Conservation (phyloP, 2,329 filamentous ascomycete species). For the Colletotrichum chrysophilum region DNA sequence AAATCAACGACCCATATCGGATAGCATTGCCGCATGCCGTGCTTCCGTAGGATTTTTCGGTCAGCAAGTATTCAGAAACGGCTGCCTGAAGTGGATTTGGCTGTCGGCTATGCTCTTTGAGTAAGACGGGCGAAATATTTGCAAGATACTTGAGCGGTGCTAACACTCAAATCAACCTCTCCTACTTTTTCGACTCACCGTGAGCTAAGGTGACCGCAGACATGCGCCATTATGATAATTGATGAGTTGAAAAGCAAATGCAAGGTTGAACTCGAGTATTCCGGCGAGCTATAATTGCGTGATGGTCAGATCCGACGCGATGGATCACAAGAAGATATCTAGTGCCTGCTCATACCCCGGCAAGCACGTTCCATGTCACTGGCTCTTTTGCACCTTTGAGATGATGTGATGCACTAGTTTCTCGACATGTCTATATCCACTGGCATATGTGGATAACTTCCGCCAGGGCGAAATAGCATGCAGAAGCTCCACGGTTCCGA, state of each 20-base stretch:
- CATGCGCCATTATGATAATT: not conserved
- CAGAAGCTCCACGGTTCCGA: not conserved
- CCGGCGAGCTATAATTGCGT: too few species aligned
- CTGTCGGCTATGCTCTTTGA: not conserved
- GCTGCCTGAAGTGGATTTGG: not conserved
- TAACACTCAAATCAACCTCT: not conserved
- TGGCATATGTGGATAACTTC: not conserved
- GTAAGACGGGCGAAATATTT: not conserved
- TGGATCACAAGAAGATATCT: not conserved
- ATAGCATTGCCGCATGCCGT: not conserved
- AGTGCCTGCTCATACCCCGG: not conserved
- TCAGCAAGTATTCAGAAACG: not conserved
- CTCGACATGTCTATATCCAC: not conserved
- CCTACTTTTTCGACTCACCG: not conserved
- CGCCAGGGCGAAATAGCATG: fast-evolving
- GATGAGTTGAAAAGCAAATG: not conserved
- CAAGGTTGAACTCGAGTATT: not conserved
- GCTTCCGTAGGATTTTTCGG: not conserved
- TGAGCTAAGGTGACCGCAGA: not conserved
- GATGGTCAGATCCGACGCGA: not conserved
- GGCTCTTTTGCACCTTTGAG: not conserved
- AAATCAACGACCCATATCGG: not conserved
- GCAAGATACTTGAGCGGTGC: not conserved
- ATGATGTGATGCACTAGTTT: not conserved
- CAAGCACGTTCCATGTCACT: not conserved